Percentiles rank a stretch among this genome's conserved stretches.
Conservation (phyloP, 2,329 filamentous ascomycete species). For the Fusarium clavum region DNA sequence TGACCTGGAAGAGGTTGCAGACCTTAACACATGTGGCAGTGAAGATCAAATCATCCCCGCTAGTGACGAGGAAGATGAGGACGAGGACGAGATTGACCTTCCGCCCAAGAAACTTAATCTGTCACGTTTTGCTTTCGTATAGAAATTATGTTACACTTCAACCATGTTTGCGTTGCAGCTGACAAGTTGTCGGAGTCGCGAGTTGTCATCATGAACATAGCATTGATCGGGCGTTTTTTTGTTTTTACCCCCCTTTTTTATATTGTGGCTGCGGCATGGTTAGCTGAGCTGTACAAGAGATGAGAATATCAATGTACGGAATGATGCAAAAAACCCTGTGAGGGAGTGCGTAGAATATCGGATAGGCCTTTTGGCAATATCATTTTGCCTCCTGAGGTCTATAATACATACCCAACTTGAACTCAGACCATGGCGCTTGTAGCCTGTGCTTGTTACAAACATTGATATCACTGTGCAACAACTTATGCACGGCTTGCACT, state of each 20-base stretch:
- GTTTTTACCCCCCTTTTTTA: conserved; percentile 5
- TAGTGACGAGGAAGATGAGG: conserved; percentile 62
- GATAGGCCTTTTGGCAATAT: conserved; percentile 36
- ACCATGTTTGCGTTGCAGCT: neutral
- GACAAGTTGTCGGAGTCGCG: neutral
- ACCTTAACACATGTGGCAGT: conserved; percentile 64
- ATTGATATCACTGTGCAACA: neutral
- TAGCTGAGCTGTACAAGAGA: conserved; percentile 18
- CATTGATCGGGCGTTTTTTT: conserved; percentile 31
- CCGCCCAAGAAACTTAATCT: conserved; percentile 57
- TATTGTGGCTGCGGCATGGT: conserved; percentile 11
- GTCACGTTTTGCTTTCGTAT: conserved; percentile 60
- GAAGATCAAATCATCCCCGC: conserved; percentile 68
- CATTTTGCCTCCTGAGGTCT: conserved; percentile 7
- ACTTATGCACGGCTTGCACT: neutral
- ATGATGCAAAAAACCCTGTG: conserved; percentile 5
- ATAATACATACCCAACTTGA: conserved; percentile 16
- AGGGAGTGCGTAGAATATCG: conserved; percentile 27
- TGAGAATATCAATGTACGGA: conserved; percentile 23
- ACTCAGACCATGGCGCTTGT: neutral
- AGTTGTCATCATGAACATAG: conserved; percentile 18
- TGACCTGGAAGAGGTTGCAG: conserved; percentile 64
- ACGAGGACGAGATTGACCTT: conserved; percentile 48
- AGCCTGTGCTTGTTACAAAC: neutral
- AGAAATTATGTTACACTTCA: conserved; percentile 14